These are phyloP conservation scores for Rhipidocladum racemiflorum DNA, from an alignment of 176 grass and related monocot species.

Conservation along the genomic window DNA sequence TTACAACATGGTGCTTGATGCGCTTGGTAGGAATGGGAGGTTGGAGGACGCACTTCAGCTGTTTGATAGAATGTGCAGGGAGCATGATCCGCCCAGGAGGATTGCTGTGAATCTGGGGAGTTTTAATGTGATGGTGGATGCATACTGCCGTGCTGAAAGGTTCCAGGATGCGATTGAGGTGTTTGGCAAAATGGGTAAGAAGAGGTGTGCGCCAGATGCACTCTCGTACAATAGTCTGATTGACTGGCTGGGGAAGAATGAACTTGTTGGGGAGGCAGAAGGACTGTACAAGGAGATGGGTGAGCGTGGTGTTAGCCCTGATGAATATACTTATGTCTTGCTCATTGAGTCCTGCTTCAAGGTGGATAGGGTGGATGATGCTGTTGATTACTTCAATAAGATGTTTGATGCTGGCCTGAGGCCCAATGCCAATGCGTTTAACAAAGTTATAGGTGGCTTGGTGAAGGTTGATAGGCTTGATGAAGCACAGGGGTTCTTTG, in stretches of 20 bases:
- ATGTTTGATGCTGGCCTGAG: slow-evolving; percentile 65
- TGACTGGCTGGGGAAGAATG: slow-evolving; percentile 71
- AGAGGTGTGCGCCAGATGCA: slow-evolving; percentile 56
- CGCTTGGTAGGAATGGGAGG: slow-evolving; percentile 57
- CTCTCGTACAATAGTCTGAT: slow-evolving; percentile 85
- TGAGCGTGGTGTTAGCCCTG: slow-evolving; percentile 52
- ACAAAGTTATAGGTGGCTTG: slow-evolving; percentile 66
- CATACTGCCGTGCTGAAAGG: slow-evolving; percentile 49
- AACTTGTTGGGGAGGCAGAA: slow-evolving; percentile 55
- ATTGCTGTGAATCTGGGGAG: slow-evolving; percentile 67
- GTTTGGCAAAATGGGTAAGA: slow-evolving; percentile 66
- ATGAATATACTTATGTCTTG: slow-evolving; percentile 70
- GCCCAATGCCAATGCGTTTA: slow-evolving; percentile 69
- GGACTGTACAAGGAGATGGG: slow-evolving; percentile 59
- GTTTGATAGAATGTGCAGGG: slow-evolving; percentile 67
- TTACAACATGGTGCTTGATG: slow-evolving; percentile 76
- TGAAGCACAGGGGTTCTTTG: slow-evolving; percentile 60
- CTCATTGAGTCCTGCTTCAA: slow-evolving; percentile 69
- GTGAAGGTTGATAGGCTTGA: slow-evolving; percentile 54
- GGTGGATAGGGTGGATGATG: slow-evolving; percentile 60
- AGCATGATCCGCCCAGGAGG: slow-evolving; percentile 63
- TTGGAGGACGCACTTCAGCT: slow-evolving; percentile 57
- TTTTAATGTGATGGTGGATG: slow-evolving; percentile 82
- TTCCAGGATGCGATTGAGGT: slow-evolving; percentile 62
- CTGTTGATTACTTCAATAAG: slow-evolving; percentile 65